A percentile compares a stretch with the other conserved stretches of the same genome.
These are phyloP conservation scores for Vitis hybrid DNA, from an alignment of 177 flowering plant genomes.

Conservation along the genomic window DNA sequence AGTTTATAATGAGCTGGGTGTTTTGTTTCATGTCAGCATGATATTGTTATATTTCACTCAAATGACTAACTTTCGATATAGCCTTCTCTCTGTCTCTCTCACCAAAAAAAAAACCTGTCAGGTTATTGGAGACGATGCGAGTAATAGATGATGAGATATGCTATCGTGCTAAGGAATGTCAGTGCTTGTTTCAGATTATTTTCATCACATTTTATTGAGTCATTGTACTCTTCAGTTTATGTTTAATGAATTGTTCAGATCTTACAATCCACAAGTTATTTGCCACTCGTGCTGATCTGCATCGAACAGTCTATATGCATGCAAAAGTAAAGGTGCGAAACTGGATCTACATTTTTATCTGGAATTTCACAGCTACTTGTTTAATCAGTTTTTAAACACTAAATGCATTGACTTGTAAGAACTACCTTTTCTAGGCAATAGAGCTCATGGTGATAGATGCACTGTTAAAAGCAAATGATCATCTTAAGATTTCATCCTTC, in stretches of 20 bases:
- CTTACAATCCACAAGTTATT: conserved; percentile 73
- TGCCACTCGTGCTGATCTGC: conserved; percentile 75
- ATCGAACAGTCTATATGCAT: conserved; percentile 82
- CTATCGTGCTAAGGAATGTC: conserved; percentile 79
- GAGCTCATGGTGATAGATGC: conserved; percentile 91
- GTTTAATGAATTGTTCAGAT: conserved; percentile 39
- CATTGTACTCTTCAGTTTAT: not conserved
- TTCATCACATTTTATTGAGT: not conserved
- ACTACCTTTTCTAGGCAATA: conserved; percentile 55
- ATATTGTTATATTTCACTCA: not conserved
- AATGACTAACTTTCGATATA: no score
- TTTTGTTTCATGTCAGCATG: not conserved
- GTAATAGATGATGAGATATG: conserved; percentile 87
- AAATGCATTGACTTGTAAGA: not conserved
- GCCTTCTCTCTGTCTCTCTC: no score
- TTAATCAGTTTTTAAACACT: not conserved
- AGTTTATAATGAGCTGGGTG: not conserved
- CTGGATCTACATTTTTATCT: not conserved
- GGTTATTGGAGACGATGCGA: conserved; percentile 80
- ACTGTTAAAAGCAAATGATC: conserved; percentile 49
- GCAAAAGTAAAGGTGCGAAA: conserved; percentile 79
- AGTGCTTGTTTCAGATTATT: conserved; percentile 28
- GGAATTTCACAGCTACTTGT: not conserved
- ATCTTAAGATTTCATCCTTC: conserved; percentile 41
- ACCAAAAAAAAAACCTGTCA: conserved; percentile 21